Evolutionary conservation across 768 basidiomycete genomes (phyloP), one percentile per base, ranked within the genome.

Genomic region (Lepiota subincarnata): DNA sequence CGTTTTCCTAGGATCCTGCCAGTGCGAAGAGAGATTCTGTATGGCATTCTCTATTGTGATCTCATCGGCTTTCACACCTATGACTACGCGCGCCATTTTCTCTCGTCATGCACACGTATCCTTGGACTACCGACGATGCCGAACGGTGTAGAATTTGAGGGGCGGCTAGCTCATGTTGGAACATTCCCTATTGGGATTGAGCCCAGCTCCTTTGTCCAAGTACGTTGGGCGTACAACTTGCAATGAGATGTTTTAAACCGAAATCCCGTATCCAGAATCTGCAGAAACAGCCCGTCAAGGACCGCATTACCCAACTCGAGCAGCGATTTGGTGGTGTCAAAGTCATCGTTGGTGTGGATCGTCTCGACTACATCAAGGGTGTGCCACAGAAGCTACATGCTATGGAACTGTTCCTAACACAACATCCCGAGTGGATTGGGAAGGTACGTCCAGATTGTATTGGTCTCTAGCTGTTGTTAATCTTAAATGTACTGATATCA

Each of bases 111-210:
- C 70, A 98, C 97, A 1, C 89, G 97, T 41, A 96, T 99, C 59
- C 84, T 99, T 36, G 89, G 88, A 31, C 79, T 98, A 28, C 86
- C 92, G 12, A 98, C 97, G 1, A 93, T 97, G 89, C 97, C 97
- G 2, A 98, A 98, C 66, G 93, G 96, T 40, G 92, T 98, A 60
- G 92, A 97, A 66, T 94, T 97, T 62, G 91, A 92, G 64, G 94
- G 96, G 37, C 86, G 94, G 34, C 81, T 97, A 54, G 94, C 92
- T 18, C 93, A 97, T 60, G 96, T 99, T 58, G 97, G 97, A 41
- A 99, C 97, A 1, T 99, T 96, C 79, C 97, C 97, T 14, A 98
- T 99, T 63, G 97, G 97, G 56, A 99, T 99, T 59, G 97, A 99
- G 65, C 96, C 97, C 0, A 72, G 73, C 45, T 93, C 92, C 46